A percentile compares a stretch with the other conserved stretches of the same genome.
Evolutionary conservation across 805 yeast species (phyloP).

Genomic region (Brettanomyces anomalus): DNA sequence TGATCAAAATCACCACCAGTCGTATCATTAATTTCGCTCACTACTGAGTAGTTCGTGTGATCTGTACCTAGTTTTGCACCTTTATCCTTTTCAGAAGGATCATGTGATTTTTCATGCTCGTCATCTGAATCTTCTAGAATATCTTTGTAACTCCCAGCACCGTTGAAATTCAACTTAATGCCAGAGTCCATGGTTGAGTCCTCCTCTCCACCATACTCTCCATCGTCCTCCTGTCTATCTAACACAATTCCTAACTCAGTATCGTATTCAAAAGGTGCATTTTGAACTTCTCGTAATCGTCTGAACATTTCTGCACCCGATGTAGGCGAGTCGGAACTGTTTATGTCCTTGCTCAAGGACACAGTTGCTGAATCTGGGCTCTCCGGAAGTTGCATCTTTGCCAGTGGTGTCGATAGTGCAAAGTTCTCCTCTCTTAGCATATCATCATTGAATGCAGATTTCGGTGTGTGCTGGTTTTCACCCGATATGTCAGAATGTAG

Average conservation of each 20-base stretch:
- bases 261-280: conserved; percentile 17
- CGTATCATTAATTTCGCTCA: conserved; percentile 2
- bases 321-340: background rate
- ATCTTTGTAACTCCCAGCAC: background rate
- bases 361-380: background rate
- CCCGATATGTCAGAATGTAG: background rate
- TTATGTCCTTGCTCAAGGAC: background rate
- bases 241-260: conserved; percentile 20
- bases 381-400: background rate
- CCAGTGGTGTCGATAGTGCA: conserved; percentile 4
- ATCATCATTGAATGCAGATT: too few species aligned
- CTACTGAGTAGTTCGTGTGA: background rate
- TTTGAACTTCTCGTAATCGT: conserved; percentile 14
- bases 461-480: background rate
- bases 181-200: conserved; percentile 16
- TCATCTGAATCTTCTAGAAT: background rate
- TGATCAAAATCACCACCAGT: background rate
- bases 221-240: conserved; percentile 9
- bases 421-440: background rate
- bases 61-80: background rate
- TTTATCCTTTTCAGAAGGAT: background rate
- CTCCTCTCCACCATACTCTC: conserved; percentile 8
- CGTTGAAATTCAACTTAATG: conserved; percentile 14
- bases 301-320: conserved; percentile 17
- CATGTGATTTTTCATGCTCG: conserved; percentile 1